Evolutionary conservation across 2,329 filamentous ascomycete species (phyloP), one percentile per base, ranked within the genome.

Genomic region (Diaporthe capsici): DNA sequence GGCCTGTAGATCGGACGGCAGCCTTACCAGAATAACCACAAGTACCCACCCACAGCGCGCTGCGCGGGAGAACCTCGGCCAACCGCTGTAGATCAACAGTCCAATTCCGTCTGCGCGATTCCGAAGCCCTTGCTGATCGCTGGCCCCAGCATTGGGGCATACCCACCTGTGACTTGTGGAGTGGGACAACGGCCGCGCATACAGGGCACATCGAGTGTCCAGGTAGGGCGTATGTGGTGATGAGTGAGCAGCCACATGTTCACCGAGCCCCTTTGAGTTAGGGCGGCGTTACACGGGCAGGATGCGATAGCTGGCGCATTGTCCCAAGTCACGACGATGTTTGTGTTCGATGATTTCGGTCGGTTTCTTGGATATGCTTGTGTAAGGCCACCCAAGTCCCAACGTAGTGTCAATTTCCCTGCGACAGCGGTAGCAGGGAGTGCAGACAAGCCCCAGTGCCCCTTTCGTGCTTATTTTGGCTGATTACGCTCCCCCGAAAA

Each of bases 1-100:
- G n/a, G n/a, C 60, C 51, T 61, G 15, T 51, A 73, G 70, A 75
- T 75, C 74, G 70, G 60, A 72, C 42, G 65, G 49, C 65, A 70
- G 65, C 47, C 72, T 44, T 67, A 28, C 72, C 53, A 73, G 39
- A 44, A 42, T 13, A 37, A 55, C 25, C 20, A 65, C 57, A 37
- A 60, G 25, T 15, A 49, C 42, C 28, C 34, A 70, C 34, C n/a
- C 34, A 55, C 31, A 42, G 49, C 49, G 65, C 49, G 34, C 65
- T 28, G 55, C 65, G 65, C 65, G 65, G 65, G 31, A 55, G 47
- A 70, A 70, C 34, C 65, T 70, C 65, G 65, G 65, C 49, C 65
- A 42, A 28, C n/a, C 15, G 15, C 49, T 55, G 34, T 42, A 42
- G 49, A 70, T 70, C 49, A 55, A 55, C 34, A 70, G 17, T 70